Base-by-base conservation (phyloP, 1,284 basidiomycete species). In the Cryptococcus sp. region DNA sequence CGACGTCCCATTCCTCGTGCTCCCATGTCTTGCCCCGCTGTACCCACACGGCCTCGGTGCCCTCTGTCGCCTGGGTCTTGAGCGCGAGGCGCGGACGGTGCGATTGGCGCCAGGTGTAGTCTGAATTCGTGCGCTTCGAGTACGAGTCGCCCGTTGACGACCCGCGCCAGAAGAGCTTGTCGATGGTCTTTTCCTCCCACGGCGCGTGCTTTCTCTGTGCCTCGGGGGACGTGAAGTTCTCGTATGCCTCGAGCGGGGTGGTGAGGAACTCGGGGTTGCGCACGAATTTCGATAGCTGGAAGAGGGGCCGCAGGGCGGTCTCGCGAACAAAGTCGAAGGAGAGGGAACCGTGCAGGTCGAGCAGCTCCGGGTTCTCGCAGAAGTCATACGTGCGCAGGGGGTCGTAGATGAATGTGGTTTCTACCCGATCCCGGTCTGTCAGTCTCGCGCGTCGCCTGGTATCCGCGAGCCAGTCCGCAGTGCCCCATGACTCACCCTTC, bases 111-210 rank as follows among this genome's bases (percentile, higher is more conserved):
- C 76, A 78, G 23, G 51, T 57, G 28, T 57, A 54, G 51, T 69
- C 65, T 56, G 65, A 70, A 44, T 57, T 54, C 11, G 63, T 59
- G 18, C 70, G 49, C 52, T 65, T 63, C 11, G 61, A 63, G 55
- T 75, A 77, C 24, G 53, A 62, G 57, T 78, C 77, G 18, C 79
- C 79, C 0, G 78, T 79, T 0, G 70, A 68, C 8, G 66, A 68
- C 0, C 79, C 79, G 28, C 78, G 62, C 79, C 79, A 80, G 52
- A 79, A 78, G 20, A 80, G 50, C 61, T 78, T 78, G 49, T 62
- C 51, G 42, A 71, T 60, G 4, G 65, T 68, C 65, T 79, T 77
- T 7, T 70, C 62, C 36, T 60, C 61, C 76, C 78, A 78, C 2
- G 74, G 68, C 11, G 67, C 54, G 46, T 66, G 67, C 42, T 71